Percentiles rank a stretch among this genome's conserved stretches.
phyloP scores from a whole-genome alignment of 345 rosid genomes.

The Citrus unshiu region DNA sequence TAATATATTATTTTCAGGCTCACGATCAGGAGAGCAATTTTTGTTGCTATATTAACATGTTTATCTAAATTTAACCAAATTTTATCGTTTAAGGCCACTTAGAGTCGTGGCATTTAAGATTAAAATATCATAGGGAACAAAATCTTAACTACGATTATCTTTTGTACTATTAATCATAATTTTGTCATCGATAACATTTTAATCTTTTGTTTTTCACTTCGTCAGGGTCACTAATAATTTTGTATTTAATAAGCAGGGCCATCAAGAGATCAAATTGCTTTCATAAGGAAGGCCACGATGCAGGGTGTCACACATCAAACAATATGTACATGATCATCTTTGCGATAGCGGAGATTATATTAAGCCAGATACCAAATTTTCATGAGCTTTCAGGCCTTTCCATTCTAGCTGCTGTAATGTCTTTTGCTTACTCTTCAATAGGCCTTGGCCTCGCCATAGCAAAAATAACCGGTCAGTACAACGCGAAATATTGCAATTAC shows the following conservation, averaged over 20 bases:
- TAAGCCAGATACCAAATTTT: slow-evolving; percentile 84
- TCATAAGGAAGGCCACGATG: slow-evolving; percentile 60
- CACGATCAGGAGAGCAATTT: too few relatives aligned
- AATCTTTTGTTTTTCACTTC: too few relatives aligned
- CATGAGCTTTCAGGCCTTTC: slow-evolving; percentile 86
- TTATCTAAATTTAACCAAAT: too few relatives aligned
- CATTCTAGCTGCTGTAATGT: slow-evolving; percentile 75
- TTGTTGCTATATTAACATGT: too few relatives aligned
- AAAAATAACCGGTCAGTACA: slow-evolving; percentile 31
- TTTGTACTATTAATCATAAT: background rate
- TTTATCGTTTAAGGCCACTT: too few relatives aligned
- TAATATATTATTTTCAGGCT: too few relatives aligned
- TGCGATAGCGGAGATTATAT: slow-evolving; percentile 51
- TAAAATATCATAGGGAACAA: background rate
- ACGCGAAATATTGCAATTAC: background rate
- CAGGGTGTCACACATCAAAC: slow-evolving; percentile 47
- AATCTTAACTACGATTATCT: background rate
- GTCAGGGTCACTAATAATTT: background rate
- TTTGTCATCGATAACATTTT: background rate
- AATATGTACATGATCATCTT: slow-evolving; percentile 61
- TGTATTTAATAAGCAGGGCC: slow-evolving; percentile 41
- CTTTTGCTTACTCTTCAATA: slow-evolving; percentile 68
- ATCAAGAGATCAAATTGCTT: slow-evolving; percentile 69
- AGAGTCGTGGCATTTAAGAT: too few relatives aligned
- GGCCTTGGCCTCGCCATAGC: slow-evolving; percentile 77